Conservation (phyloP, 306 rosid species). For the Erythrophleum fordii region DNA sequence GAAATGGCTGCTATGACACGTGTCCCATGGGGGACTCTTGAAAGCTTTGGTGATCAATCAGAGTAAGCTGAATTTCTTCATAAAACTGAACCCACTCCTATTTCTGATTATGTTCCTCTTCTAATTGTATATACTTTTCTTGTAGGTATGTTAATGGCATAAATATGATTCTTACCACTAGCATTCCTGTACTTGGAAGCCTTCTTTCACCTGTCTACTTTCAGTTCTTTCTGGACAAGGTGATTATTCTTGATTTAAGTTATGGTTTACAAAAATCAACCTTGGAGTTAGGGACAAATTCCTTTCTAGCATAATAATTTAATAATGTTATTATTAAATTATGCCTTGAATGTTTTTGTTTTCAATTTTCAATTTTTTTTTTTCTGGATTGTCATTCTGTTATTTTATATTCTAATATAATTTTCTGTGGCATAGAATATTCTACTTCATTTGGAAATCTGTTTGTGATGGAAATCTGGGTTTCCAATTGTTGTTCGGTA, state of each 20-base stretch:
- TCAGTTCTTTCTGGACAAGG: constrained; percentile 99
- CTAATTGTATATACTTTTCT: constrained; percentile 42
- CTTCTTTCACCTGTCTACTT: constrained; percentile 94
- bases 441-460: neutral
- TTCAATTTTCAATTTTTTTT: neutral
- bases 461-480: neutral
- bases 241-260: constrained; percentile 37
- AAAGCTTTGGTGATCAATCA: constrained; percentile 98
- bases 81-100: constrained; percentile 18
- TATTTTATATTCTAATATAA: constrained; percentile 27
- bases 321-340: neutral
- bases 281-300: constrained; percentile 27
- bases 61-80: constrained; percentile 64
- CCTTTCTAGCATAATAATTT: neutral
- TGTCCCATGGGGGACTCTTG: constrained; percentile 91
- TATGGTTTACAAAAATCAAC: constrained; percentile 29
- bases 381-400: neutral
- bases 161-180: constrained; percentile 84
- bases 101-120: constrained; percentile 20
- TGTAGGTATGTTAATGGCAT: constrained; percentile 97
- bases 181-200: constrained; percentile 94
- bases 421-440: constrained; percentile 7
- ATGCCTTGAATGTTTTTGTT: neutral
- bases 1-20: constrained; percentile 99
- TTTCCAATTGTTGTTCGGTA: neutral